A percentile compares a stretch with the other conserved stretches of the same genome.
Conservation (phyloP, 495 filamentous ascomycete species). For the Melanomma pulvis-pyrius region DNA sequence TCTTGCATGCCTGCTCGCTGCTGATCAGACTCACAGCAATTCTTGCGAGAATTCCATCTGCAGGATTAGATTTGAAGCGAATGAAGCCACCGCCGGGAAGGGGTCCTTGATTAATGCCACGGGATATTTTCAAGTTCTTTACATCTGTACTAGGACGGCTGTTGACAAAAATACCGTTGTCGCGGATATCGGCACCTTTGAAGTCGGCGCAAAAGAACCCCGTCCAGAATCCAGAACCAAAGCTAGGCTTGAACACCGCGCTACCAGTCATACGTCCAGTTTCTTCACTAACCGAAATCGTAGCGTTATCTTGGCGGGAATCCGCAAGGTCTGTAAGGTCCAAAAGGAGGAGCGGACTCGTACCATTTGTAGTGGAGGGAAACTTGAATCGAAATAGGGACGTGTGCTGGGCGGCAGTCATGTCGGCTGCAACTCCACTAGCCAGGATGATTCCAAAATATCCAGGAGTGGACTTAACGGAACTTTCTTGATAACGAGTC, state of each 20-base stretch:
- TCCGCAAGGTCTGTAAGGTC: conserved; percentile 70
- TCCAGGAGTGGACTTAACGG: conserved; percentile 64
- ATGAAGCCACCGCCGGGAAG: conserved; percentile 39
- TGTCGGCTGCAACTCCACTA: conserved; percentile 64
- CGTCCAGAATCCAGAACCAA: conserved; percentile 36
- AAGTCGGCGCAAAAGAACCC: conserved; percentile 42
- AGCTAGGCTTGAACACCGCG: conserved; percentile 37
- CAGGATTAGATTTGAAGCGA: conserved; percentile 27
- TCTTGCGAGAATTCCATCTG: conserved; percentile 26
- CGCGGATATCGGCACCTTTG: conserved; percentile 33
- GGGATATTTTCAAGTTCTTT: conserved; percentile 31
- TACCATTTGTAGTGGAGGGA: conserved; percentile 44
- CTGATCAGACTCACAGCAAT: conserved; percentile 38
- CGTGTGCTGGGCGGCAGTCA: conserved; percentile 66
- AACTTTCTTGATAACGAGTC: conserved; percentile 51
- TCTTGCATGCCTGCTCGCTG: conserved; percentile 36
- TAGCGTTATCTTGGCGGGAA: conserved; percentile 53
- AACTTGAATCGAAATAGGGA: conserved; percentile 73
- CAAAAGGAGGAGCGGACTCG: conserved; percentile 62
- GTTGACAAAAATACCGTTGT: conserved; percentile 39
- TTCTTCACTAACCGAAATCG: conserved; percentile 31
- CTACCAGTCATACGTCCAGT: conserved; percentile 38
- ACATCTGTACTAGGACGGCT: conserved; percentile 31
- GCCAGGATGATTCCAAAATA: conserved; percentile 66
- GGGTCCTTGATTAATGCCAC: conserved; percentile 34